phyloP scores from a whole-genome alignment of 768 basidiomycete species.

The Tylopilus vinaceipallidus region DNA sequence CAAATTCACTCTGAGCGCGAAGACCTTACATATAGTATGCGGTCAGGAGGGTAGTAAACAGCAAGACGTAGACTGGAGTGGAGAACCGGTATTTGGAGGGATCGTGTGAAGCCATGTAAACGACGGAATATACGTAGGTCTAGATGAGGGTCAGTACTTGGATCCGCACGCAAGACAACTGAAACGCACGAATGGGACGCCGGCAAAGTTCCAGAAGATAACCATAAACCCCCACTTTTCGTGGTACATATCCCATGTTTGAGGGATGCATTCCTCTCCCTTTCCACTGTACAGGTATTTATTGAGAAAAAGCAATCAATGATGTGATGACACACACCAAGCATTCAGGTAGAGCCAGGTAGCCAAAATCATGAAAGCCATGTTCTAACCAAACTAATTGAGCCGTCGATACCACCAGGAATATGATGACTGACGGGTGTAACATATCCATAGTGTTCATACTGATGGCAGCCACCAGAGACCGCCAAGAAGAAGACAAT shows the following conservation, averaged over 20 bases:
- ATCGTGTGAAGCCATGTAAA: slow-evolving; percentile 96
- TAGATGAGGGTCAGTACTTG: slow-evolving; percentile 25
- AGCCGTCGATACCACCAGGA: neutral
- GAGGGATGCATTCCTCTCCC: slow-evolving; percentile 92
- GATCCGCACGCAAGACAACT: neutral
- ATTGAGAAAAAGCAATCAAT: neutral
- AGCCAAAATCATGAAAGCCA: slow-evolving; percentile 94
- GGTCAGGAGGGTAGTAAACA: slow-evolving; percentile 74
- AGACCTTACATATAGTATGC: slow-evolving; percentile 79
- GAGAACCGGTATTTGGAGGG: slow-evolving; percentile 86
- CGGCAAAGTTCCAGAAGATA: slow-evolving; percentile 97
- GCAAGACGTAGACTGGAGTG: slow-evolving; percentile 63
- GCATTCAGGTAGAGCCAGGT: slow-evolving; percentile 97
- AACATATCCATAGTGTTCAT: slow-evolving; percentile 87
- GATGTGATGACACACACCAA: slow-evolving; percentile 48
- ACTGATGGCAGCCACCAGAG: slow-evolving; percentile 93
- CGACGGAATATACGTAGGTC: slow-evolving; percentile 96
- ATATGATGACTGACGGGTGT: slow-evolving; percentile 62
- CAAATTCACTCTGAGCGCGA: neutral
- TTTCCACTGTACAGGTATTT: slow-evolving; percentile 56
- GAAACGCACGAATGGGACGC: slow-evolving; percentile 78
- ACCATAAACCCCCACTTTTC: slow-evolving; percentile 99
- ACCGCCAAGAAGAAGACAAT: slow-evolving; percentile 92
- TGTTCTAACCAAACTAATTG: slow-evolving; percentile 57
- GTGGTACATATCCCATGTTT: slow-evolving; percentile 99